Evolutionary conservation across 2,329 filamentous ascomycete species (phyloP), one percentile per base, ranked within the genome.

Genomic region (Ceratocystis variospora): DNA sequence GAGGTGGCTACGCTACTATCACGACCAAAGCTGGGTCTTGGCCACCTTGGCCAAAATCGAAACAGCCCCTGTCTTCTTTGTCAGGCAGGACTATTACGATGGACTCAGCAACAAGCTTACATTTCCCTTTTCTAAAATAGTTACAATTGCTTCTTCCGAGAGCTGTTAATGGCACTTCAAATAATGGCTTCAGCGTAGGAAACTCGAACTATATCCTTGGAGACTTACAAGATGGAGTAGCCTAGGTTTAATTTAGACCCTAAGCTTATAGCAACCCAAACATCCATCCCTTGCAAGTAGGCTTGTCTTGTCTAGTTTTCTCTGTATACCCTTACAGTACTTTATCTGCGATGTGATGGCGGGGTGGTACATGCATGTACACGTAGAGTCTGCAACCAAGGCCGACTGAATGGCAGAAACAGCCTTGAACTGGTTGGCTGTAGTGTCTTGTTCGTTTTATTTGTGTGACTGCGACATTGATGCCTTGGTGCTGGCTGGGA

Each of bases 281-380:
- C 3, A 41, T 3, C 48, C 22, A 12, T 53, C 48, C 19, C 48
- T 28, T 53, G 48, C 48, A 48, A 10, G n/a, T 22, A 59, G 25
- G 55, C 22, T 6, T 59, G 31, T n/a, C 55, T 59, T n/a, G 7
- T 55, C 3, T 28, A 25, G 19, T 55, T 15, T 55, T 55, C 3
- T 33, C 37, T 37, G 28, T 59, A 25, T 59, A 59, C 28, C 31
- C 28, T 37, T n/a, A 25, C 12, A 33, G 55, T 59, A 59, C 55
- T 59, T 59, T 37, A 59, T 59, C 55, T 59, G 55, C 17, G 55
- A 59, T 59, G 28, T 19, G 28, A 59, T 59, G 55, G 55, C 17
- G 55, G 55, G 48, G 48, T 53, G 48, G 48, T 53, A 53, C 48
- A 53, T 19, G 28, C 31, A 19, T 59, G 53, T 59, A 59, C 55